phyloP scores from a whole-genome alignment of 371 early-diverging fungal species.

The Mucor sp. region DNA sequence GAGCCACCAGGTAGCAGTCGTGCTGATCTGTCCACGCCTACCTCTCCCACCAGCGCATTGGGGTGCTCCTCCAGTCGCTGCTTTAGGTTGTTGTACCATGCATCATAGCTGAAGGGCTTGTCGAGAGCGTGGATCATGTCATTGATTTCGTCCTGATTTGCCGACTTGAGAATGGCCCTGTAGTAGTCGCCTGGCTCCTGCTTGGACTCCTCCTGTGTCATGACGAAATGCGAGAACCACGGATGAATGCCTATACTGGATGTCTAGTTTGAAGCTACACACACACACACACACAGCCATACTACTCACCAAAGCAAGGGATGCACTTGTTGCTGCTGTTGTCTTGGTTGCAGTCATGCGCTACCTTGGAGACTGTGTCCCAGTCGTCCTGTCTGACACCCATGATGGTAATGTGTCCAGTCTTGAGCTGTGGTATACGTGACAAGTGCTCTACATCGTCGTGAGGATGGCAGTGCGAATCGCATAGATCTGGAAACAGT shows the following conservation, averaged over 20 bases:
- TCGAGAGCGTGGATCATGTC: conserved; percentile 28
- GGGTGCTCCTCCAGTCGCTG: conserved; percentile 42
- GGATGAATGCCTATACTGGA: conserved; percentile 44
- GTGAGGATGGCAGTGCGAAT: conserved; percentile 55
- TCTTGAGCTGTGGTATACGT: conserved; percentile 34
- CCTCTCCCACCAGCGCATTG: conserved; percentile 76
- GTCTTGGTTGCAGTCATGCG: conserved; percentile 14
- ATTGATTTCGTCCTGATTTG: conserved; percentile 21
- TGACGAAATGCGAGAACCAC: conserved; percentile 44
- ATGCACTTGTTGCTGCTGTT: conserved; percentile 24
- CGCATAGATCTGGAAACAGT: conserved; percentile 32
- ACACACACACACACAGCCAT: neutral
- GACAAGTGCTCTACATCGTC: conserved; percentile 34
- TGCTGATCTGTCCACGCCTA: conserved; percentile 82
- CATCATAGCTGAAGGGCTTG: conserved; percentile 26
- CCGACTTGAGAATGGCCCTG: conserved; percentile 22
- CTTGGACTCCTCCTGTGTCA: conserved; percentile 12
- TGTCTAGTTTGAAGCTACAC: neutral
- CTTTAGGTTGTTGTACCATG: conserved; percentile 36
- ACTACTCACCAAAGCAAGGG: conserved; percentile 45
- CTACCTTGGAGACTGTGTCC: conserved; percentile 37
- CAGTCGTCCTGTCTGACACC: conserved; percentile 54
- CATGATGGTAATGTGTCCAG: conserved; percentile 52
- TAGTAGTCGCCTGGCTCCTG: conserved; percentile 25
- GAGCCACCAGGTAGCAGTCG: conserved; percentile 55